phyloP scores from a whole-genome alignment of 2,329 filamentous ascomycete genomes.

The Elsinoe necatrix region DNA sequence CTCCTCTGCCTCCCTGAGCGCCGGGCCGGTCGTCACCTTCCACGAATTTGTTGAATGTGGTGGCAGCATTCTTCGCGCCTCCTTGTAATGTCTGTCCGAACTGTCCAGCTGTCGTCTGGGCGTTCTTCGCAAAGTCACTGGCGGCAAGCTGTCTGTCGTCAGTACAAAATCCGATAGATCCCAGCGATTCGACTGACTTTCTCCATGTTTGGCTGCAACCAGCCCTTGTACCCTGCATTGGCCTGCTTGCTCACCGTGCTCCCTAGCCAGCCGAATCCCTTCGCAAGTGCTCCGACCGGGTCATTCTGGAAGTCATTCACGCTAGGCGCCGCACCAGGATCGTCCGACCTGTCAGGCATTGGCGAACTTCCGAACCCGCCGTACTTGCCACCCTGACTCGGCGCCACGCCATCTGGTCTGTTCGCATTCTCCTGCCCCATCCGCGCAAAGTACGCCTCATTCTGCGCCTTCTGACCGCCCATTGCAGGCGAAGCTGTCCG shows the following conservation, averaged over 20 bases:
- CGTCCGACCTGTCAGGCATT: constrained; percentile 40
- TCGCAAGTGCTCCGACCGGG: constrained; percentile 76
- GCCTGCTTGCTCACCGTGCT: constrained; percentile 82
- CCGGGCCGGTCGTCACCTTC: constrained; percentile 54
- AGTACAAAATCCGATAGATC: constrained; percentile 20
- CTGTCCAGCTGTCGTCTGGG: constrained; percentile 48
- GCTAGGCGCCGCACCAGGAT: constrained; percentile 48
- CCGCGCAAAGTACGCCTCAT: constrained; percentile 85
- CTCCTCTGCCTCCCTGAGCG: constrained; percentile 25
- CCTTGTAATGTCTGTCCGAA: constrained; percentile 54
- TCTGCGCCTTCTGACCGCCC: constrained; percentile 47
- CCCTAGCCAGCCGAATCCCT: constrained; percentile 91
- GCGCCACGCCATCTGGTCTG: constrained; percentile 65
- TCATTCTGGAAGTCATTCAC: constrained; percentile 89
- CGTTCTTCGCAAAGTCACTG: constrained; percentile 48
- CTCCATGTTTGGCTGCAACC: constrained; percentile 85
- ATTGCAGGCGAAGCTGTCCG: constrained; percentile 21
- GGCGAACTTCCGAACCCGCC: constrained; percentile 78
- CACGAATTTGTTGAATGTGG: constrained; percentile 77
- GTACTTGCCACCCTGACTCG: constrained; percentile 88
- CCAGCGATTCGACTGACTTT: constrained; percentile 42
- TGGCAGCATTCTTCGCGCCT: constrained; percentile 65
- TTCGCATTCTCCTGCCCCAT: constrained; percentile 76
- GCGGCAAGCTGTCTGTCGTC: constrained; percentile 57
- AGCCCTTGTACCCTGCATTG: constrained; percentile 82